Percentiles rank a stretch among this genome's conserved stretches.
These are phyloP conservation scores for Marsdenia floribunda DNA, from an alignment of 257 asterid species.

Conservation along the genomic window DNA sequence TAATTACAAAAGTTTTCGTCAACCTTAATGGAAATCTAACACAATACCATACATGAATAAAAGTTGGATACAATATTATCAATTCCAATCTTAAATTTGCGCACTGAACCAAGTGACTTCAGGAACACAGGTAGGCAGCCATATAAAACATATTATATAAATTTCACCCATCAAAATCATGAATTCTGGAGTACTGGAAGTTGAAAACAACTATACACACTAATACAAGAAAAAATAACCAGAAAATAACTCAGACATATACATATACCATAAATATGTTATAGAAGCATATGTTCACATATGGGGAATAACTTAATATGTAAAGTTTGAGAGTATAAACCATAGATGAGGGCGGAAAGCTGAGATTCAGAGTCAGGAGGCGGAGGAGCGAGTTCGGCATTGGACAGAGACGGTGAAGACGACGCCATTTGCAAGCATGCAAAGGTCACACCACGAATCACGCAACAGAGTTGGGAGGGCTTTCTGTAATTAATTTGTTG, in stretches of 20 bases:
- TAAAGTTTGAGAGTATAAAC: slow-evolving; percentile 26
- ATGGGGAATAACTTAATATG: neutral
- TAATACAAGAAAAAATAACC: neutral
- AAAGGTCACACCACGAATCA: neutral
- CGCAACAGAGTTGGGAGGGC: neutral
- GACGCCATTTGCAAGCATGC: slow-evolving; percentile 31
- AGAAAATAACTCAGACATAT: neutral
- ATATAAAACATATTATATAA: neutral
- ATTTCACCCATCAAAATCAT: neutral
- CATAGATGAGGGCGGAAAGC: slow-evolving; percentile 63
- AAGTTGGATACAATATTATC: neutral
- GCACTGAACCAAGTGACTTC: neutral
- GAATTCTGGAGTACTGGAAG: neutral
- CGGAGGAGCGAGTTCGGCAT: slow-evolving; percentile 30
- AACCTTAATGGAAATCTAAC: neutral
- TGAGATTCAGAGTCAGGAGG: slow-evolving; percentile 48
- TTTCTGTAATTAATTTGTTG: neutral
- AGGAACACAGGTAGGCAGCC: neutral
- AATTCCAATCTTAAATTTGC: neutral
- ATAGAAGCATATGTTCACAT: neutral
- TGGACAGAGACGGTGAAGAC: slow-evolving; percentile 41
- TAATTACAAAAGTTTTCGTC: neutral
- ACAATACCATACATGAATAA: neutral
- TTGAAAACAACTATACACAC: neutral
- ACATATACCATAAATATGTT: neutral